Base-by-base conservation (phyloP, 148 eudicot species). In the Chenopodium suecicum region DNA sequence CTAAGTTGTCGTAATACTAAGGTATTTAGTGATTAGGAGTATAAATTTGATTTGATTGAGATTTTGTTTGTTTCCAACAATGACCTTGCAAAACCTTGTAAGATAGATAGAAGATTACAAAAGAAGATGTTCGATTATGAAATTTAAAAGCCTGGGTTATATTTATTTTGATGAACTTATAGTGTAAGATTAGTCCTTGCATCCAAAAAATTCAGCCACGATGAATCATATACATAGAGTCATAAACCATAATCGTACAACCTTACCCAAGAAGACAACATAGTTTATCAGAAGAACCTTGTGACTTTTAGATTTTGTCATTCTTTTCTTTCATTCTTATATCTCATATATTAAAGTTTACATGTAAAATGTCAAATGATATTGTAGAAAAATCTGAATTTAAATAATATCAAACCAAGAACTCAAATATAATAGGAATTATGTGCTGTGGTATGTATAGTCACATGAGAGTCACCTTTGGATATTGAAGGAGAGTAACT, bases 401-500 rank as follows among this genome's bases (percentile, higher is more conserved):
- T 23, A 41, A 58, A 65, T 0, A 41, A 71, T 71, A 72, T 20
- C 58, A 65, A 67, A 34, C 46, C 31, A 75, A 54, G 66, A 34
- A 29, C 69, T 27, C 56, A 19, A 19, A 7, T 48, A 10, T 16
- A 16, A 70, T 2, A 48, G 5, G 11, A 52, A 72, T 25, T 23
- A 25, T 32, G 20, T 23, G 58, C 11, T 10, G 19, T 16, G 29
- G 11, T 10, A 71, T 44, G 19, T 16, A 37, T 17, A 71, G 77
- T 37, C 48, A 74, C 27, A 34, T 27, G 72, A 79, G 27, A 25
- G 12, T 80, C 80, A 90, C 98, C 97, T 90, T 34, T 73, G 22
- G 90, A 85, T 54, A 83, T 25, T 68, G 86, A 79, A 69, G 91
- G 75, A 66, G 89, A 87, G 80, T 87, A 79, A 50, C 71, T 66